Evolutionary conservation across 192 early-diverging fungal genomes (phyloP), one percentile per base, ranked within the genome.

Genomic region (Coemansia sp.): DNA sequence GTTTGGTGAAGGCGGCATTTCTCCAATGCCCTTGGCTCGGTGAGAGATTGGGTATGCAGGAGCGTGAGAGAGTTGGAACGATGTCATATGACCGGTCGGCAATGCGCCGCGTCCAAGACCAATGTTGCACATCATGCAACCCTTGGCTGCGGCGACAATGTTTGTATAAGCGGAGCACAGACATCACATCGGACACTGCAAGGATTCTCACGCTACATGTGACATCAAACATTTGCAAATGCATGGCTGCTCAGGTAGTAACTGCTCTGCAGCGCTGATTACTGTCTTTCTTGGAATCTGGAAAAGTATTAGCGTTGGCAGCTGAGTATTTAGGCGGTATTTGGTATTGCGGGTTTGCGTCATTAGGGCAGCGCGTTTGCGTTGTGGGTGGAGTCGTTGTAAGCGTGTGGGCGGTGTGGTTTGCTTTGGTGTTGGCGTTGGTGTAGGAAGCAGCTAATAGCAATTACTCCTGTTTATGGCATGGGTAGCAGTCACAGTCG

Each of bases 1-100:
- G 9, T 9, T 14, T 14, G 12, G 12, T 12, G 19, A 31, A 48
- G 58, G 58, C 38, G 12, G 31, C 56, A 38, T 25, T 14, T 14
- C 38, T 44, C 14, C 14, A 44, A 44, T 44, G 38, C 38, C 4
- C 14, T 1, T 1, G 12, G 32, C 38, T 44, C 3, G 12, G 12
- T 44, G 38, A 44, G 38, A 44, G 26, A 18, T 24, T 30, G 21
- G 27, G 21, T 49, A 10, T 26, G 49, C 47, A 51, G 26, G 34
- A 63, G 60, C 68, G 68, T 69, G 68, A 56, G 68, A 69, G 68
- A 69, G 60, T 69, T 69, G 55, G 49, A 12, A 19, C 16, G 49
- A 4, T 28, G 41, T 61, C 56, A 58, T 58, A 44, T 44, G 38
- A 44, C 3, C 4, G 16, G 12, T 14, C 38, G 12, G 38, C 38